Evolutionary conservation across 192 early-diverging fungal species (phyloP).

Genomic region (Mortierella hygrophila): DNA sequence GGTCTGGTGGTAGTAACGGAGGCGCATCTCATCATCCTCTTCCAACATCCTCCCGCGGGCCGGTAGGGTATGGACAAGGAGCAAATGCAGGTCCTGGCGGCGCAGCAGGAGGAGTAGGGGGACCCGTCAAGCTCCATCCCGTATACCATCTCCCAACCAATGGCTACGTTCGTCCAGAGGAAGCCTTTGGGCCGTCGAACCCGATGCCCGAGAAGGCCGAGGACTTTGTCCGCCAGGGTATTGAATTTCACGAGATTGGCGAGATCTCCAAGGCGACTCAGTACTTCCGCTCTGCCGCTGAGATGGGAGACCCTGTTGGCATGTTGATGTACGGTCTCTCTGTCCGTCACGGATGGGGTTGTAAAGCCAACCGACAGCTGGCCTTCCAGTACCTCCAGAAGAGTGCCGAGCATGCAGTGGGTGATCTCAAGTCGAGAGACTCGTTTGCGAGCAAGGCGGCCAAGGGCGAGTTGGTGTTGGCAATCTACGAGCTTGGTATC

Average conservation of each 20-base stretch:
- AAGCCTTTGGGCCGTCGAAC: conserved; percentile 49
- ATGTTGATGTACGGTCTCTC: conserved; percentile 83
- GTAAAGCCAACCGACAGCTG: conserved; percentile 71
- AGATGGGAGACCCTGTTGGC: conserved; percentile 72
- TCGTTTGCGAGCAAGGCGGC: conserved; percentile 68
- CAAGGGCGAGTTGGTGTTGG: conserved; percentile 77
- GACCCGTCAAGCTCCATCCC: conserved; percentile 35
- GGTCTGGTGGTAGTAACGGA: conserved; percentile 1
- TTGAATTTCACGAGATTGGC: conserved; percentile 76
- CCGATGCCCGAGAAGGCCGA: conserved; percentile 61
- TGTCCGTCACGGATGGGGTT: conserved; percentile 84
- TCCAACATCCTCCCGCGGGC: conserved; percentile 18
- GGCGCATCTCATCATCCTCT: conserved; percentile 15
- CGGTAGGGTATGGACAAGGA: neutral
- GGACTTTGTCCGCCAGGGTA: conserved; percentile 74
- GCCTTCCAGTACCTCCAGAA: conserved; percentile 80
- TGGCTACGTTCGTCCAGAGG: conserved; percentile 50
- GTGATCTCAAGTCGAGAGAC: conserved; percentile 68
- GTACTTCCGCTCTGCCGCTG: conserved; percentile 78
- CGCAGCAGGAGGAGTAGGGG: neutral
- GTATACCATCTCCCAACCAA: conserved; percentile 38
- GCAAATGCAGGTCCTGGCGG: neutral
- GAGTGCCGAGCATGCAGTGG: conserved; percentile 74
- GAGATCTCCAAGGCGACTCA: conserved; percentile 79
- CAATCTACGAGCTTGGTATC: conserved; percentile 84